Evolutionary conservation across 1,284 basidiomycete species (phyloP).

Genomic region (Earliella scabrosa): DNA sequence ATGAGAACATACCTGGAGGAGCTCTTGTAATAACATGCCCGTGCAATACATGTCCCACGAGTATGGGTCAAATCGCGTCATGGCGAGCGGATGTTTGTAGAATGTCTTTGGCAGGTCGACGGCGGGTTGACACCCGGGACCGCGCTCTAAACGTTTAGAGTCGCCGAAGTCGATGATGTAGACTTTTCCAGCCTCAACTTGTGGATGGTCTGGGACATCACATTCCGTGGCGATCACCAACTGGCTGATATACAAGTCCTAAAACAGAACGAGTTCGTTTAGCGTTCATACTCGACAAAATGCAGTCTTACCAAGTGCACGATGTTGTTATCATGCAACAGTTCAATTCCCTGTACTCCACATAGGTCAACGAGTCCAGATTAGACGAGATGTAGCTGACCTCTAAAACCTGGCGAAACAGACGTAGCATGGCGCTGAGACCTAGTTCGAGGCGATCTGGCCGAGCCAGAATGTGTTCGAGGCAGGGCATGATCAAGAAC

Average conservation of each 20-base stretch:
- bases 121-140: background rate
- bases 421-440: background rate
- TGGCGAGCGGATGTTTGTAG: background rate
- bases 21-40: background rate
- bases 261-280: no score
- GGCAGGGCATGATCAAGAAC: background rate
- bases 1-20: background rate
- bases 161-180: constrained; percentile 1
- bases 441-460: no score
- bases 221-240: background rate
- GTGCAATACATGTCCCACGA: background rate
- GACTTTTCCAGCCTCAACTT: background rate
- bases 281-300: background rate
- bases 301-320: background rate
- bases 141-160: background rate
- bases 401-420: background rate
- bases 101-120: background rate
- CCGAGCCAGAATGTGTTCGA: background rate
- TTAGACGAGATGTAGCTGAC: background rate
- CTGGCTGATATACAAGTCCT: background rate
- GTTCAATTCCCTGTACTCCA: background rate
- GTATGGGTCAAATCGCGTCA: background rate
- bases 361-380: background rate
- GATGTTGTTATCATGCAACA: background rate
- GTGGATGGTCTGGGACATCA: background rate